Base-by-base conservation (phyloP, 1,284 basidiomycete species). In the Gymnopus androsaceus region DNA sequence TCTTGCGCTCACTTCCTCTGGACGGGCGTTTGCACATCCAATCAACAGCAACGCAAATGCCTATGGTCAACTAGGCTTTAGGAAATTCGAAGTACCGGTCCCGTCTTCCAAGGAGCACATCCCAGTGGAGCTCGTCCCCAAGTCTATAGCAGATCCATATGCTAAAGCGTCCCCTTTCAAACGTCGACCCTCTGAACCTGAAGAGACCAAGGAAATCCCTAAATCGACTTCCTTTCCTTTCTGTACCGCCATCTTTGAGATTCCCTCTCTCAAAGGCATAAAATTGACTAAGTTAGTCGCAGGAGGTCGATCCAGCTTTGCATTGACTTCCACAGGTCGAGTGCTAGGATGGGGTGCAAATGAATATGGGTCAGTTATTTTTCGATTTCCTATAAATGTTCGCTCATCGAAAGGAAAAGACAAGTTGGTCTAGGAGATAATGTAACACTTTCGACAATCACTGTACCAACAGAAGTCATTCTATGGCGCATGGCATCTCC, bases 331-430 rank as follows among this genome's bases (percentile, higher is more conserved):
- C 3, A 75, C 78, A 6, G 94, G 94, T 1, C 77, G 87, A 42
- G 92, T 96, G 3, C 81, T 98, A n/a, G 91, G 87, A 0, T 95
- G 90, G 83, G 94, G 94, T 46, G 90, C 90, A 1, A 95, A 95
- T 68, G 87, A 90, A 60, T 88, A 80, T 61, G 91, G 92, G 86
- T 88, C 61, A 54, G 78, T 64, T 12, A 56, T 37, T 51, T 37
- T 19, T 1, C 28, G 28, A 25, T 38, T 7, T 9, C 7, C 25
- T 27, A n/a, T 27, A n/a, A 8, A 27, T 27, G 12, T 49, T 17
- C 11, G 5, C 6, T 33, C 8, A 45, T 23, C 12, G 8, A 8
- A 7, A 15, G 23, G 5, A n/a, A 2, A 60, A 91, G 90, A 37
- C 93, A 95, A 72, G 80, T 94, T 47, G 94, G 94, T 8, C 76